phyloP scores from a whole-genome alignment of 305 asterid species.

The Solanum hybrid region DNA sequence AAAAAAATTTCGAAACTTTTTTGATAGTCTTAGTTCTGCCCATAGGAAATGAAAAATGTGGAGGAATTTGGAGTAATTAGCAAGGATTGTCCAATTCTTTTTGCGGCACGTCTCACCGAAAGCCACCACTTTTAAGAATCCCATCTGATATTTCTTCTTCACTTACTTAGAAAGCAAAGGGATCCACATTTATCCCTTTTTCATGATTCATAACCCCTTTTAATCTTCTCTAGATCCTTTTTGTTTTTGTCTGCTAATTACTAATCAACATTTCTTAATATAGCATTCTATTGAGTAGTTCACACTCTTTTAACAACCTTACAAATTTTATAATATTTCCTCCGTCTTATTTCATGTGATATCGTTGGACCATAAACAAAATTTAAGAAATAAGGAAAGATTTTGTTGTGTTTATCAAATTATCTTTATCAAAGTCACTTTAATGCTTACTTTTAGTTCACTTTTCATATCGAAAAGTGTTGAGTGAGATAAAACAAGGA shows the following conservation, averaged over 20 bases:
- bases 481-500: background rate
- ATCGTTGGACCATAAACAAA: background rate
- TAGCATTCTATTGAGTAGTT: background rate
- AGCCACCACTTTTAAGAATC: background rate
- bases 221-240: background rate
- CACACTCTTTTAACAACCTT: background rate
- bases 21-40: background rate
- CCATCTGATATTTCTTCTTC: background rate
- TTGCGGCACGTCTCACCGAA: slow-evolving; percentile 5
- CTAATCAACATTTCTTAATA: background rate
- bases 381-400: background rate
- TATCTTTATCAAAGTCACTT: background rate
- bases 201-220: background rate
- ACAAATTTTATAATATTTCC: background rate
- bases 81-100: background rate
- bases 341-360: background rate
- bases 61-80: background rate
- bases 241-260: background rate
- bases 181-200: background rate
- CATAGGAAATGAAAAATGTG: background rate
- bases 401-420: background rate
- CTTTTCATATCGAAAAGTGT: background rate
- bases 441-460: background rate
- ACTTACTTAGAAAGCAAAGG: background rate
- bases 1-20: background rate